These are phyloP conservation scores for Cordia subcordata DNA, from an alignment of 257 asterid species.

Conservation along the genomic window DNA sequence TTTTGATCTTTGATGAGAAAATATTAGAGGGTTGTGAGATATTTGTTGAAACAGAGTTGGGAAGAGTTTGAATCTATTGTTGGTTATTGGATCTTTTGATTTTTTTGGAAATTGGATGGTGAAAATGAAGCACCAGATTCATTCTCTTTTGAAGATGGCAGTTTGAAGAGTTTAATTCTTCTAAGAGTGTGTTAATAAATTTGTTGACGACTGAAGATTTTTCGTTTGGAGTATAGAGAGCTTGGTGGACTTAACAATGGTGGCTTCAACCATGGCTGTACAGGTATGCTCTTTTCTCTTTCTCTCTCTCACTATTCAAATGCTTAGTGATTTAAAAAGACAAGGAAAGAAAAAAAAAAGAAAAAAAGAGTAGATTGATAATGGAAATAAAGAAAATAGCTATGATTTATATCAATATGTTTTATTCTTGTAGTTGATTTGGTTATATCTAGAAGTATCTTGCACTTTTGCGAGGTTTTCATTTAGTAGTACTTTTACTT, in stretches of 20 bases:
- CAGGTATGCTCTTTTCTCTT: slow-evolving; percentile 29
- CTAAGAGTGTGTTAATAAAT: neutral
- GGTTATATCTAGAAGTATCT: too few relatives aligned
- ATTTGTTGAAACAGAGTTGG: slow-evolving; percentile 1
- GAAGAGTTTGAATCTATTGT: neutral
- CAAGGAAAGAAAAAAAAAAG: too few relatives aligned
- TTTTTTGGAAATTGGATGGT: neutral
- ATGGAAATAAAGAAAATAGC: neutral
- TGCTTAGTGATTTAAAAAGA: neutral
- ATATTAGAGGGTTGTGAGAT: neutral
- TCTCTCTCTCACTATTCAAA: neutral
- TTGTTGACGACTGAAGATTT: neutral
- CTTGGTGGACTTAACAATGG: slow-evolving; percentile 10
- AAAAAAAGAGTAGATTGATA: neutral
- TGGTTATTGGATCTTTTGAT: neutral
- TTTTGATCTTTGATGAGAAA: neutral
- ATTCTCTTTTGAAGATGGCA: neutral
- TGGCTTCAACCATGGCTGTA: slow-evolving; percentile 35
- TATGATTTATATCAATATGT: neutral
- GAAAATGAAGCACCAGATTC: neutral
- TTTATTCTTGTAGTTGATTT: neutral
- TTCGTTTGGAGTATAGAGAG: slow-evolving; percentile 5
- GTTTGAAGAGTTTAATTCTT: neutral
- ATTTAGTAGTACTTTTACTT: too few relatives aligned
- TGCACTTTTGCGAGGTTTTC: too few relatives aligned